phyloP scores from a whole-genome alignment of 306 rosid genomes.

The Sindora glabra region DNA sequence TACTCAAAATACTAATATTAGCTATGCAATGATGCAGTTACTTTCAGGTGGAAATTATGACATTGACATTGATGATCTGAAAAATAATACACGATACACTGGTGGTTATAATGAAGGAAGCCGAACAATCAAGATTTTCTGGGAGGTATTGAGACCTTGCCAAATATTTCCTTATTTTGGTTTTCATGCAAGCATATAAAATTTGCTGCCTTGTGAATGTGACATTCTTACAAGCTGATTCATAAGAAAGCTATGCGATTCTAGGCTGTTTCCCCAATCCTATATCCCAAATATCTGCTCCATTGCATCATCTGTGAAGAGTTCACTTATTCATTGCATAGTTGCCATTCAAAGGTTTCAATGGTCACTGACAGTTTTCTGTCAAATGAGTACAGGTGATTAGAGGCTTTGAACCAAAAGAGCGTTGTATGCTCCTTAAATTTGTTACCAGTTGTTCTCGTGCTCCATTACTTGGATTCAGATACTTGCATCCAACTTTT shows the following conservation, averaged over 20 bases:
- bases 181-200: not conserved
- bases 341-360: conserved; percentile 13
- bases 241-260: too few species aligned
- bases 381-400: conserved; percentile 48
- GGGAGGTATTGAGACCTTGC: conserved; percentile 66
- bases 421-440: conserved; percentile 91
- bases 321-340: conserved; percentile 1
- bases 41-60: conserved; percentile 98
- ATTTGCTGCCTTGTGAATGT: conserved; percentile 7
- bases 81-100: conserved; percentile 76
- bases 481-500: conserved; percentile 82
- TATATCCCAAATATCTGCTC: not conserved
- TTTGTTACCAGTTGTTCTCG: conserved; percentile 98
- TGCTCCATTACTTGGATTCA: conserved; percentile 96
- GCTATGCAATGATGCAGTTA: conserved; percentile 45
- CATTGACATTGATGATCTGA: conserved; percentile 82
- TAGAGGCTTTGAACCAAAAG: conserved; percentile 64
- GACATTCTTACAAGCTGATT: too few species aligned
- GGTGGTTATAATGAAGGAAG: conserved; percentile 89
- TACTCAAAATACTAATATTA: conserved; percentile 25
- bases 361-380: conserved; percentile 14
- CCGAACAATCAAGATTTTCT: conserved; percentile 73
- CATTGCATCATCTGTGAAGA: not conserved
- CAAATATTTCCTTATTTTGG: not conserved
- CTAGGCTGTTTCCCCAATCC: conserved; percentile 3